Conservation (phyloP, 2,329 filamentous ascomycete species). For the Alternaria arborescens region DNA sequence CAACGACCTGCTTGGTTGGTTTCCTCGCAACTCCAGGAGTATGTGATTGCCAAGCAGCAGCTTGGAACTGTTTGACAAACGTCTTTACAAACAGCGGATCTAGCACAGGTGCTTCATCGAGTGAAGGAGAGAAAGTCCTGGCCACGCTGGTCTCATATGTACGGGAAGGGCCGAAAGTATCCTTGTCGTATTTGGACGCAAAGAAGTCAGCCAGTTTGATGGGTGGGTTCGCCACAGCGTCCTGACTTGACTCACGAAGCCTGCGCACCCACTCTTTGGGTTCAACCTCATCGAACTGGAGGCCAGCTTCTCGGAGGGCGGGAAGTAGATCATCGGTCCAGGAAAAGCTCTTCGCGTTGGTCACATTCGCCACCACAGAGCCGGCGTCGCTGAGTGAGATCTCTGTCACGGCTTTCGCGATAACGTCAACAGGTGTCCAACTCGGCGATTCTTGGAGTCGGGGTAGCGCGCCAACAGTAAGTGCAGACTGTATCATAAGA, state of each 20-base stretch:
- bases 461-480: constrained; percentile 59
- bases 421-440: constrained; percentile 46
- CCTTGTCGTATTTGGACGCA: constrained; percentile 58
- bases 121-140: constrained; percentile 22
- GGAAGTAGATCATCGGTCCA: constrained; percentile 65
- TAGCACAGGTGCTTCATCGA: constrained; percentile 24
- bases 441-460: constrained; percentile 50
- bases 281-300: constrained; percentile 37
- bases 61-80: constrained; percentile 35
- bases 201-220: constrained; percentile 66
- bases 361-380: constrained; percentile 60
- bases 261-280: constrained; percentile 36
- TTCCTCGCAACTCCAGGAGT: background rate
- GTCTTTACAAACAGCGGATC: constrained; percentile 27
- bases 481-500: constrained; percentile 58
- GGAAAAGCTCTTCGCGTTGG: constrained; percentile 60
- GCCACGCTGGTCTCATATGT: constrained; percentile 31
- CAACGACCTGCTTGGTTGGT: constrained; percentile 35
- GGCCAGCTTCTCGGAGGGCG: constrained; percentile 55
- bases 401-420: constrained; percentile 36
- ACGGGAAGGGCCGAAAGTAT: constrained; percentile 19
- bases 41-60: constrained; percentile 20
- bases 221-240: constrained; percentile 60
- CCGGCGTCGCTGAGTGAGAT: constrained; percentile 30
- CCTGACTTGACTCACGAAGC: constrained; percentile 56